phyloP scores from a whole-genome alignment of 495 filamentous ascomycete species.

The Xanthoparmelia taractica region DNA sequence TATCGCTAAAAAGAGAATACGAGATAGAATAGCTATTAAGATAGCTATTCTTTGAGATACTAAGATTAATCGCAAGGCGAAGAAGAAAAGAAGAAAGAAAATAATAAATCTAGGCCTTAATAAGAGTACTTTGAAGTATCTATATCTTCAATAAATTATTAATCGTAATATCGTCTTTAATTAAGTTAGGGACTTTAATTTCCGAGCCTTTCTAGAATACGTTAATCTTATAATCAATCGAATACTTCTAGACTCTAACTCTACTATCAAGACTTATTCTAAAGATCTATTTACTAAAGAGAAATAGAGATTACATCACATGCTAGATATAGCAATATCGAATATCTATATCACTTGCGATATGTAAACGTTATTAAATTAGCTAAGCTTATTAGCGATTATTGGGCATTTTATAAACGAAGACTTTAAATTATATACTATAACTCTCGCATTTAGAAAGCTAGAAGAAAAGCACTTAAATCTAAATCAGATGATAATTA shows the following conservation, averaged over 20 bases:
- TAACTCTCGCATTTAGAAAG: not conserved
- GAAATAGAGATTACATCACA: not conserved
- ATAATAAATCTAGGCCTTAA: not conserved
- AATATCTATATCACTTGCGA: slow-evolving; percentile 3
- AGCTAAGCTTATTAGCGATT: too few relatives aligned
- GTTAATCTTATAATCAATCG: not conserved
- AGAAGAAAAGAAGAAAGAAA: not conserved
- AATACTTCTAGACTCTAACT: not conserved
- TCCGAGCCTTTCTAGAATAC: not conserved
- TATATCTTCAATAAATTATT: not conserved
- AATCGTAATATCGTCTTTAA: not conserved
- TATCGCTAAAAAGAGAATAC: too few relatives aligned
- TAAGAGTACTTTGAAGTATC: too few relatives aligned
- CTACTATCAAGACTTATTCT: not conserved
- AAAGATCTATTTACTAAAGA: too few relatives aligned
- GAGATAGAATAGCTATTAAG: not conserved
- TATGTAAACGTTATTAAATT: not conserved
- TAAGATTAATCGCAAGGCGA: not conserved
- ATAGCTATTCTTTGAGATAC: not conserved
- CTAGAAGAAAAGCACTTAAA: not conserved
- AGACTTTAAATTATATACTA: too few relatives aligned
- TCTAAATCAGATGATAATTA: not conserved
- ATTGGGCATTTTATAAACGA: too few relatives aligned
- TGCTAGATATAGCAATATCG: not conserved
- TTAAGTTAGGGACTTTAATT: not conserved